These are phyloP conservation scores for Agrostemma githago DNA, from an alignment of 148 eudicot species.

Conservation along the genomic window DNA sequence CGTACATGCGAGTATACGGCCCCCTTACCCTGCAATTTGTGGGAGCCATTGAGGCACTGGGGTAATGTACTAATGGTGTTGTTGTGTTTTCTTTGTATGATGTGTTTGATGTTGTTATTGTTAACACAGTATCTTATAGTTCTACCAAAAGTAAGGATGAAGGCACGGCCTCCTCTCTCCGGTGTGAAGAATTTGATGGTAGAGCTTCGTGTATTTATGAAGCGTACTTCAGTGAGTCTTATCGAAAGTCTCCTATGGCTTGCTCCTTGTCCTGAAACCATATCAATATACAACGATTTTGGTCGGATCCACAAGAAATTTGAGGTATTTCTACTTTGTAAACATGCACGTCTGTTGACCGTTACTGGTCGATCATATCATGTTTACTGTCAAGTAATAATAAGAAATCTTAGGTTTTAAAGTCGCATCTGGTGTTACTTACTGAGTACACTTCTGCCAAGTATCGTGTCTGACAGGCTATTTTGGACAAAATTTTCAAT, in stretches of 20 bases:
- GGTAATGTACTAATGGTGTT: neutral
- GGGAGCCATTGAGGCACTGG: too few species aligned
- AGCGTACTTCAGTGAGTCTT: neutral
- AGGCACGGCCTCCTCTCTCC: neutral
- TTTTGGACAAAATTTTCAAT: neutral
- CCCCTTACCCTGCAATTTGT: too few species aligned
- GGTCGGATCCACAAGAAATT: neutral
- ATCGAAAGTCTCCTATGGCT: neutral
- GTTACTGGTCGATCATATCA: neutral
- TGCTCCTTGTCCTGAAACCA: neutral
- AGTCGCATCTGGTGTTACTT: too few species aligned
- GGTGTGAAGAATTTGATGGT: neutral
- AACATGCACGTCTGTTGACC: neutral
- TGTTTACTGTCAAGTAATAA: neutral
- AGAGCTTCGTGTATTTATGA: neutral
- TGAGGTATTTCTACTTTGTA: neutral
- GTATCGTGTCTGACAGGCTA: neutral
- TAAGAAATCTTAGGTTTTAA: too few species aligned
- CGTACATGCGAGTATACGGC: too few species aligned
- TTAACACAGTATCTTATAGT: neutral
- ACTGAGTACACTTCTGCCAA: too few species aligned
- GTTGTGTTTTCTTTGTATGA: neutral
- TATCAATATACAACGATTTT: neutral
- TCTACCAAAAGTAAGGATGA: neutral
- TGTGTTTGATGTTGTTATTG: neutral